A percentile compares a stretch with the other conserved stretches of the same genome.
Conservation (phyloP, 2,329 filamentous ascomycete species). For the Fusarium sublunatum region DNA sequence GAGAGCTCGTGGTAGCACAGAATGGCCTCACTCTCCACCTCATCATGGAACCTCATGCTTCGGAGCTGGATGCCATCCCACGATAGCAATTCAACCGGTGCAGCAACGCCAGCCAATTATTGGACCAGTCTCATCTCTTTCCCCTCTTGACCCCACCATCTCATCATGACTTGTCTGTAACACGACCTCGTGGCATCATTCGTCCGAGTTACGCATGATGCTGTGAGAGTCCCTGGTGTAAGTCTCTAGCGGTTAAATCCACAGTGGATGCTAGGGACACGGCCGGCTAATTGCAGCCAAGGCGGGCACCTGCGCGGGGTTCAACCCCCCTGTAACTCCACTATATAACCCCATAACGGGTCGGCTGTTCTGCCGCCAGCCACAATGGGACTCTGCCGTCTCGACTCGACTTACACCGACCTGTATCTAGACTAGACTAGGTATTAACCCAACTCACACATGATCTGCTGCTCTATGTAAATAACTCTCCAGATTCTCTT, state of each 20-base stretch:
- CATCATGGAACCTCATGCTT: conserved; percentile 31
- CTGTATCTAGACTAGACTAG: not conserved
- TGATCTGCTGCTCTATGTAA: not conserved
- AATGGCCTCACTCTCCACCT: conserved; percentile 31
- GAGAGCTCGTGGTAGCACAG: not conserved
- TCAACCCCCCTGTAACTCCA: not conserved
- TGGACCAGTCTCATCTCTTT: conserved; percentile 5
- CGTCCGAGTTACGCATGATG: conserved; percentile 25
- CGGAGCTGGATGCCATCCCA: conserved; percentile 1
- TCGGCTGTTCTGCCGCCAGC: conserved; percentile 1
- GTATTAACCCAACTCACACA: not conserved
- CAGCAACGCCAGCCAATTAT: conserved; percentile 1
- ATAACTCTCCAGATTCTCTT: not conserved
- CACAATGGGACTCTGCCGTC: not conserved
- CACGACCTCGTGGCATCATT: conserved; percentile 31
- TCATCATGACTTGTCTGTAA: conserved; percentile 31
- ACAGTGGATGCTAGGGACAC: conserved; percentile 12
- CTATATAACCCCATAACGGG: conserved; percentile 5
- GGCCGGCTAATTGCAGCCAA: conserved; percentile 38
- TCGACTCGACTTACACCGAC: conserved; percentile 17
- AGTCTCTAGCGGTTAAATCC: conserved; percentile 26
- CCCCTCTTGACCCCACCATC: conserved; percentile 42
- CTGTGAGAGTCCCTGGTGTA: conserved; percentile 17
- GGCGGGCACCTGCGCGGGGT: conserved; percentile 19
- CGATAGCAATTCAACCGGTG: conserved; percentile 39